phyloP scores from a whole-genome alignment of 768 basidiomycete species.

The Boletus rubropictus region DNA sequence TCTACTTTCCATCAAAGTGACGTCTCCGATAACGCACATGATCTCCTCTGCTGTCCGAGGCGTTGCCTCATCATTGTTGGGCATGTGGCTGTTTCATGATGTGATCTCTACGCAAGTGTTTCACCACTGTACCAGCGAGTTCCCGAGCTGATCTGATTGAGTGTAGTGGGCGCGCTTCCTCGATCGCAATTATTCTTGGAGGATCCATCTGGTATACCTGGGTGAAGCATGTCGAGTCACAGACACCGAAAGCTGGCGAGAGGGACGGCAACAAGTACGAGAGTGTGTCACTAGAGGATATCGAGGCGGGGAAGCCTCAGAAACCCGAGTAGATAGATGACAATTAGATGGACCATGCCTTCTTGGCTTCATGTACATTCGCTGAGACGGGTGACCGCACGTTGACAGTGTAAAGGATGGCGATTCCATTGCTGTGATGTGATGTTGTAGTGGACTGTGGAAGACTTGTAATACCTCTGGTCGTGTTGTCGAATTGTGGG shows the following conservation, averaged over 20 bases:
- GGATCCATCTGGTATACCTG: slow-evolving; percentile 87
- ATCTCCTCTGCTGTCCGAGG: slow-evolving; percentile 92
- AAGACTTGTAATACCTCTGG: too few relatives aligned
- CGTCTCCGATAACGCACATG: slow-evolving; percentile 98
- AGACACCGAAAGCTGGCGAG: slow-evolving; percentile 31
- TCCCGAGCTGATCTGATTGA: slow-evolving; percentile 1
- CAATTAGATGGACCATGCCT: slow-evolving; percentile 1
- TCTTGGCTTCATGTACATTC: slow-evolving; percentile 4
- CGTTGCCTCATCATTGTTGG: slow-evolving; percentile 83
- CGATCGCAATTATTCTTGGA: slow-evolving; percentile 72
- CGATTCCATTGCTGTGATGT: slow-evolving; percentile 2
- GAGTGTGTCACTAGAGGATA: slow-evolving; percentile 56
- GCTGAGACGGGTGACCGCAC: neutral
- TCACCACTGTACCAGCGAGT: neutral
- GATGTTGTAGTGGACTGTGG: neutral
- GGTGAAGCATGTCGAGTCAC: slow-evolving; percentile 73
- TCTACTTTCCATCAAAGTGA: slow-evolving; percentile 92
- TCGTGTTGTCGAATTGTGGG: too few relatives aligned
- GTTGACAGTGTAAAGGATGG: slow-evolving; percentile 3
- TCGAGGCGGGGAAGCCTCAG: slow-evolving; percentile 45
- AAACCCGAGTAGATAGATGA: slow-evolving; percentile 27
- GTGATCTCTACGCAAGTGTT: slow-evolving; percentile 65
- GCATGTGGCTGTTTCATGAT: slow-evolving; percentile 76
- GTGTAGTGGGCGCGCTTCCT: slow-evolving; percentile 69
- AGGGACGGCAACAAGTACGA: slow-evolving; percentile 42